Evolutionary conservation across 345 rosid genomes (phyloP).

Genomic region (Eucalyptus fibrosa): DNA sequence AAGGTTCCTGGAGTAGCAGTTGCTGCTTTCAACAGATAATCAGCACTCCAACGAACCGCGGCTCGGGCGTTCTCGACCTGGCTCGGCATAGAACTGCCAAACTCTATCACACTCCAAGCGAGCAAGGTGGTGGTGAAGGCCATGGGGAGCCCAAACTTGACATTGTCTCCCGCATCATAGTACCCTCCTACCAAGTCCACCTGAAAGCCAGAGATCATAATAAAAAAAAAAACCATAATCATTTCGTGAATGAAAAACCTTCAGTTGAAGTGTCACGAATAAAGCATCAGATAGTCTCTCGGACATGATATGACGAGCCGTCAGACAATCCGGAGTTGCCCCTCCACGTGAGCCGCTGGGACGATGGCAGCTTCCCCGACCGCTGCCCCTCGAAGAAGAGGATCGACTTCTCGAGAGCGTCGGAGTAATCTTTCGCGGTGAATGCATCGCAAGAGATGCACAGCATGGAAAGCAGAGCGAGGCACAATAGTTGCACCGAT

Average conservation of each 20-base stretch:
- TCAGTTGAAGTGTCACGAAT: not conserved
- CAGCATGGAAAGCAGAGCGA: slow-evolving; percentile 3
- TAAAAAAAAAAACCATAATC: not conserved
- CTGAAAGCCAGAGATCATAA: slow-evolving; percentile 2
- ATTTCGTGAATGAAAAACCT: not conserved
- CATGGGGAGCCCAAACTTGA: slow-evolving; percentile 73
- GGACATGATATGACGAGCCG: slow-evolving; percentile 43
- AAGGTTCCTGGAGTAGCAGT: slow-evolving; percentile 38
- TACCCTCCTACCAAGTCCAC: slow-evolving; percentile 68
- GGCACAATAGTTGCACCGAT: not conserved
- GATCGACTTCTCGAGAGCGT: slow-evolving; percentile 51
- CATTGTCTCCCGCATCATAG: slow-evolving; percentile 79
- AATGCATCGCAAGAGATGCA: slow-evolving; percentile 18
- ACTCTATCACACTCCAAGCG: slow-evolving; percentile 74
- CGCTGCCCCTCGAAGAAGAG: slow-evolving; percentile 74
- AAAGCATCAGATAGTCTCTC: not conserved
- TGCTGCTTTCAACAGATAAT: slow-evolving; percentile 58
- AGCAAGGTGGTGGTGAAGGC: slow-evolving; percentile 65
- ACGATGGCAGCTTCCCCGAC: slow-evolving; percentile 47
- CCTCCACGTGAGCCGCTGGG: slow-evolving; percentile 46
- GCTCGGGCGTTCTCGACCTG: slow-evolving; percentile 35
- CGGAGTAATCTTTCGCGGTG: slow-evolving; percentile 39
- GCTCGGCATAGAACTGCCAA: slow-evolving; percentile 38
- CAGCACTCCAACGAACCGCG: slow-evolving; percentile 64
- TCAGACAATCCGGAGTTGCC: slow-evolving; percentile 52